phyloP scores from a whole-genome alignment of 2,329 filamentous ascomycete genomes.

The Fusarium sp. region DNA sequence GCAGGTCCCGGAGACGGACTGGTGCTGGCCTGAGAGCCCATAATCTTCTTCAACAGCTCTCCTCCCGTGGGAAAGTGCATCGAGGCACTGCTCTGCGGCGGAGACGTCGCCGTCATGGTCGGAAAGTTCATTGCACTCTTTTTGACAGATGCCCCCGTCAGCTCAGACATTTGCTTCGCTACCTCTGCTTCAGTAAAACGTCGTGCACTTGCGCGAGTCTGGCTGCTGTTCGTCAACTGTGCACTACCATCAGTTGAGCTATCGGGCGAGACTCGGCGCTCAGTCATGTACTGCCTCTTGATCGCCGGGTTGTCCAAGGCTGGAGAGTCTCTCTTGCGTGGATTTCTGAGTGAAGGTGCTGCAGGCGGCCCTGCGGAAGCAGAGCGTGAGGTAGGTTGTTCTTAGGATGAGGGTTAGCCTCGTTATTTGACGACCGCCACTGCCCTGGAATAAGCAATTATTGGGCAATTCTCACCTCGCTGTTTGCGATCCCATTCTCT shows the following conservation, averaged over 20 bases:
- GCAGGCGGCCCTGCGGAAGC: slow-evolving; percentile 17
- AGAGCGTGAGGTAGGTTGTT: slow-evolving; percentile 8
- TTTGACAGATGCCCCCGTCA: slow-evolving; percentile 15
- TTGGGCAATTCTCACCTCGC: slow-evolving; percentile 14
- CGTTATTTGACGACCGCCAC: neutral
- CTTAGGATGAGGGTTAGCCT: slow-evolving; percentile 24
- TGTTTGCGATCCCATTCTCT: slow-evolving; percentile 48
- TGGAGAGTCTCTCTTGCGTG: slow-evolving; percentile 33
- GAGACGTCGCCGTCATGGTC: neutral
- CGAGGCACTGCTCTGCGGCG: slow-evolving; percentile 1
- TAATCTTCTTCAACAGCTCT: slow-evolving; percentile 35
- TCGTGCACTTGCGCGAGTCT: slow-evolving; percentile 21
- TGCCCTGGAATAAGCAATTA: too few species aligned
- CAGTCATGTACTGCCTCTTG: slow-evolving; percentile 22
- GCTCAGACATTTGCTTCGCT: slow-evolving; percentile 20
- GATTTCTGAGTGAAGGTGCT: neutral
- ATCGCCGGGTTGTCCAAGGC: slow-evolving; percentile 9
- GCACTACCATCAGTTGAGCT: neutral
- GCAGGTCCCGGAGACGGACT: slow-evolving; percentile 16
- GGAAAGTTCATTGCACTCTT: slow-evolving; percentile 21
- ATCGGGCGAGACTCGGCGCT: neutral
- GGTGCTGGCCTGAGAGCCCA: slow-evolving; percentile 1
- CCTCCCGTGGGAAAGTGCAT: slow-evolving; percentile 28
- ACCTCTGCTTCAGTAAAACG: slow-evolving; percentile 44
- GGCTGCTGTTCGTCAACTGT: neutral